Conservation (phyloP, 1,284 basidiomycete species). For the Ceratobasidium papillatum region DNA sequence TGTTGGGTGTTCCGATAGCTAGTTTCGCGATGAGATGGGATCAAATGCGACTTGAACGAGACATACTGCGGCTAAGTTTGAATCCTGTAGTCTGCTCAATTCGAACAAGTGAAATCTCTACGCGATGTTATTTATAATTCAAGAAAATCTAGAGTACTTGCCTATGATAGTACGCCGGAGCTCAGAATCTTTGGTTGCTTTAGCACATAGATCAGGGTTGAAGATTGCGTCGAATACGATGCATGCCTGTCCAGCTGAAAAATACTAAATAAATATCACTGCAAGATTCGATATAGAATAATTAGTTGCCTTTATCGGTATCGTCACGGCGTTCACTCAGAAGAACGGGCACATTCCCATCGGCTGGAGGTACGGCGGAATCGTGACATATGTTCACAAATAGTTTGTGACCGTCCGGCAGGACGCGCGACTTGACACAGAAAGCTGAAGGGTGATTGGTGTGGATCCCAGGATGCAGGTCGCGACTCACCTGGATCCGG, state of each 20-base stretch:
- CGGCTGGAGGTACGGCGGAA: slow-evolving; percentile 67
- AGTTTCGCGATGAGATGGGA: slow-evolving; percentile 4
- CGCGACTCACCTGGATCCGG: slow-evolving; percentile 34
- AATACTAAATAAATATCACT: slow-evolving; percentile 38
- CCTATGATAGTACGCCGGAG: slow-evolving; percentile 76
- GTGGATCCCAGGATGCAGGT: slow-evolving; percentile 16
- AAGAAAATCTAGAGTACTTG: slow-evolving; percentile 50
- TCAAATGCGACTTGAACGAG: slow-evolving; percentile 9
- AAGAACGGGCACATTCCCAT: slow-evolving; percentile 65
- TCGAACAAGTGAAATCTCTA: slow-evolving; percentile 43
- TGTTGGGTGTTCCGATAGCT: slow-evolving; percentile 45
- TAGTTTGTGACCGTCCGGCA: slow-evolving; percentile 65
- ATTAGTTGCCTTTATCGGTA: slow-evolving; percentile 70
- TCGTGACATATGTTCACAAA: slow-evolving; percentile 80
- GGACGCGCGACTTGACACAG: slow-evolving; percentile 45
- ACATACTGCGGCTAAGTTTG: slow-evolving; percentile 44
- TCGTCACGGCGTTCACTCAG: slow-evolving; percentile 70
- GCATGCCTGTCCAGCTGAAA: slow-evolving; percentile 68
- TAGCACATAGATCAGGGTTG: slow-evolving; percentile 64
- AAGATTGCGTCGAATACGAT: slow-evolving; percentile 76
- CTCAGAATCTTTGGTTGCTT: slow-evolving; percentile 64
- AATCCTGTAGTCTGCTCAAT: slow-evolving; percentile 44
- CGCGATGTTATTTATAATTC: not conserved
- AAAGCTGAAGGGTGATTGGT: slow-evolving; percentile 41
- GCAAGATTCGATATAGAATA: slow-evolving; percentile 13